Evolutionary conservation across 2,329 filamentous ascomycete species (phyloP), one percentile per base, ranked within the genome.

Genomic region (Elsinoe australis): DNA sequence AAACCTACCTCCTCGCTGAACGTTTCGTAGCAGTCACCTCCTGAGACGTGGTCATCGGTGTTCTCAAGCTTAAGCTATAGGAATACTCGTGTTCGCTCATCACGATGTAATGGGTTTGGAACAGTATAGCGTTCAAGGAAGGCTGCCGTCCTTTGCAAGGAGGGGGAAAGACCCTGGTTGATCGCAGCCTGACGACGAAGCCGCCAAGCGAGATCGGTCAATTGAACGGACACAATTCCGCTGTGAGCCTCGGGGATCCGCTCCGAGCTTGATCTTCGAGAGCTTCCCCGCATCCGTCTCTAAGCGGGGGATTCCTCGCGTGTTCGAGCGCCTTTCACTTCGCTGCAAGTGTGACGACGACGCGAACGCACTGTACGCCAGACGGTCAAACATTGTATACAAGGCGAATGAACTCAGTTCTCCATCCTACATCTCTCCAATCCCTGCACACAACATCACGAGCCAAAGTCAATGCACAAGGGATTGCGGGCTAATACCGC

Each of bases 261-360:
- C 6, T 28, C 6, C 6, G 12, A 14, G 22, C 3, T 19, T 21
- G 21, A 42, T 42, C 24, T 12, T n/a, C 22, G 5, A 18, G 19
- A 31, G n/a, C 26, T 44, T 44, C 39, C 39, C 39, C 39, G 39
- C 39, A 15, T 31, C 39, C 39, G 39, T 18, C 24, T 22, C 28
- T 32, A 44, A 44, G 39, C 39, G 39, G 24, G 39, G 39, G 15
- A 6, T 19, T 18, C n/a, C 22, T 44, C 39, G n/a, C 26, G 22
- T 24, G 19, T 44, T 18, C n/a, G 26, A 12, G 17, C 19, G 21
- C 12, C 12, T 15, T 39, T 6, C 35, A 39, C 4, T 12, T 17
- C 34, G 5, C 22, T 19, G 22, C 12, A 42, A 6, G 12, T 7
- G 22, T 42, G 10, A 28, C 15, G 14, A 38, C 15, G 34, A 8